Conservation (phyloP, 2,329 filamentous ascomycete genomes). For the Penicillium sp. region DNA sequence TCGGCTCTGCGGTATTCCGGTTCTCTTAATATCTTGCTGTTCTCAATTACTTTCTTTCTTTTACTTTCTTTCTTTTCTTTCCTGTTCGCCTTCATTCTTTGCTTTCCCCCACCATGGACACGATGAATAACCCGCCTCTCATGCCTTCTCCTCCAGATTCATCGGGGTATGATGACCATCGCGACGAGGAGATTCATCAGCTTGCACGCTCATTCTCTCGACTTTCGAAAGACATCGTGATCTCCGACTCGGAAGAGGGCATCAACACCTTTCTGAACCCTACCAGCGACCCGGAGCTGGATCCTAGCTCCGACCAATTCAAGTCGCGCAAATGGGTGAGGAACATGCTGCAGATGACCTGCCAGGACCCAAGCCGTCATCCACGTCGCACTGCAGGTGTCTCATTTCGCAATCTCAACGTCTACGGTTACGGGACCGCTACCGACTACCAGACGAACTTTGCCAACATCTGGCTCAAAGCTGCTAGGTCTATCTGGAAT, state of each 20-base stretch:
- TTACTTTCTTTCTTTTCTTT: neutral
- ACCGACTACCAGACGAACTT: constrained; percentile 50
- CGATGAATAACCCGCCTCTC: neutral
- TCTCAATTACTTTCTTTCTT: neutral
- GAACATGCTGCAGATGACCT: constrained; percentile 37
- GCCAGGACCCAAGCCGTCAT: constrained; percentile 34
- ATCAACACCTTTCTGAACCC: constrained; percentile 41
- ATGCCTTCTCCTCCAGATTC: constrained; percentile 2
- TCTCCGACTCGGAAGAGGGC: constrained; percentile 9
- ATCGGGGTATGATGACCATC: constrained; percentile 24
- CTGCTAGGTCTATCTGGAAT: constrained; percentile 28
- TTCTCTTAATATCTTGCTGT: neutral
- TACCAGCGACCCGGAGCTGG: constrained; percentile 37
- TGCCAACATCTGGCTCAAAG: constrained; percentile 44
- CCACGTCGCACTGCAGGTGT: constrained; percentile 41
- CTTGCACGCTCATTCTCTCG: constrained; percentile 35
- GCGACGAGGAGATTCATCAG: constrained; percentile 27
- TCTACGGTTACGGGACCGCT: constrained; percentile 45
- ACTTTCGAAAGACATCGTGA: constrained; percentile 27
- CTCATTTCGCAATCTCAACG: constrained; percentile 47
- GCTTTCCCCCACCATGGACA: neutral
- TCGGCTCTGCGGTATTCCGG: no score
- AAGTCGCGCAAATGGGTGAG: constrained; percentile 49
- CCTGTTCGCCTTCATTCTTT: neutral
- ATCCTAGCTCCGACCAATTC: constrained; percentile 46